A percentile compares a stretch with the other conserved stretches of the same genome.
These are phyloP conservation scores for Heliamphora pulchella DNA, from an alignment of 179 eudicot genomes.

Conservation along the genomic window DNA sequence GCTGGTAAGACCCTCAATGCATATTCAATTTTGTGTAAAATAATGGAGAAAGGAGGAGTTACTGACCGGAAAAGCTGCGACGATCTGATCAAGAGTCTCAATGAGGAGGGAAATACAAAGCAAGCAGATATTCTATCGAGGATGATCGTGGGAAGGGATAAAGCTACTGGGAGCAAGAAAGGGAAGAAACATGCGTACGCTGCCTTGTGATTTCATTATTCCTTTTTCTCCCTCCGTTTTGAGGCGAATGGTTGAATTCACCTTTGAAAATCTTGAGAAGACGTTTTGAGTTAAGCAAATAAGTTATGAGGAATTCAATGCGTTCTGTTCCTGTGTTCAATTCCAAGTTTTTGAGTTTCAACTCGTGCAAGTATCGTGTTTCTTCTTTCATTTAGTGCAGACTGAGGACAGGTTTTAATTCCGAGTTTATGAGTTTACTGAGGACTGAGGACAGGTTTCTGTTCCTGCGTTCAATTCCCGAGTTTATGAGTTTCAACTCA, in stretches of 20 bases:
- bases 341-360: neutral
- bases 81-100: constrained; percentile 63
- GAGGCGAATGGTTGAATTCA: constrained; percentile 5
- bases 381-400: neutral
- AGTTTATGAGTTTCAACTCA: neutral
- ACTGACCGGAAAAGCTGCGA: constrained; percentile 48
- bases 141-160: constrained; percentile 49
- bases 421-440: too few species aligned
- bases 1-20: constrained; percentile 94
- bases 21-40: constrained; percentile 76
- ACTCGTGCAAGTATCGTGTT: neutral
- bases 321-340: neutral
- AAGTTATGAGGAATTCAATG: neutral
- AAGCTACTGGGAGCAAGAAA: constrained; percentile 39
- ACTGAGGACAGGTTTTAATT: neutral
- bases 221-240: neutral
- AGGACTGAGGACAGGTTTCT: neutral
- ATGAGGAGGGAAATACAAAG: constrained; percentile 74
- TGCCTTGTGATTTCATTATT: constrained; percentile 19
- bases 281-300: neutral
- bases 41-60: constrained; percentile 66
- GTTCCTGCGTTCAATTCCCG: neutral
- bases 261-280: neutral
- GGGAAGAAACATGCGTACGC: constrained; percentile 48
- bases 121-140: constrained; percentile 83